Evolutionary conservation across 495 filamentous ascomycete genomes (phyloP).

Genomic region (Hypoxylon fuscum): DNA sequence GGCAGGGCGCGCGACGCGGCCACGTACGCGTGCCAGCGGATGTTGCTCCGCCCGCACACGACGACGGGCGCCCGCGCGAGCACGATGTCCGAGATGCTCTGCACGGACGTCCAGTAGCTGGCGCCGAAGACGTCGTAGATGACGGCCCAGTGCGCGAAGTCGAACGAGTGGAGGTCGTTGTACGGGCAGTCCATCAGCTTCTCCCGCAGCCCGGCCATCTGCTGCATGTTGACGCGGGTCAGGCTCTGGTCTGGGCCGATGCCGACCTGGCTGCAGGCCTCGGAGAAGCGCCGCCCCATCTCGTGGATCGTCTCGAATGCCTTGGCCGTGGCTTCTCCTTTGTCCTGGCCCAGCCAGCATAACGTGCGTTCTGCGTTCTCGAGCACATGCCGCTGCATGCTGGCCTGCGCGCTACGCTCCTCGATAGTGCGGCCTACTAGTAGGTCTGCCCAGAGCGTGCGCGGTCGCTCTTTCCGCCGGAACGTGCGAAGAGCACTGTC

Average conservation of each 20-base stretch:
- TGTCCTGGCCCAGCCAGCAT: conserved; percentile 37
- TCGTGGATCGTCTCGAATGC: conserved; percentile 32
- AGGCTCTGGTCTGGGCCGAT: conserved; percentile 10
- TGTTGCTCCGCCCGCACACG: conserved; percentile 33
- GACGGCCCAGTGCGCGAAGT: conserved; percentile 20
- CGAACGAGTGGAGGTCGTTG: conserved; percentile 28
- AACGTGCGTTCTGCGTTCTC: conserved; percentile 38
- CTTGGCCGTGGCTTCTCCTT: conserved; percentile 12
- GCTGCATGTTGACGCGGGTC: conserved; percentile 4
- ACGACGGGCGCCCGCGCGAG: conserved; percentile 27
- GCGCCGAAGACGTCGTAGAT: conserved; percentile 32
- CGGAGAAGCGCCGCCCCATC: conserved; percentile 24
- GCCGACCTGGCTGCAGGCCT: conserved; percentile 15
- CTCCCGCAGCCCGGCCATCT: conserved; percentile 13
- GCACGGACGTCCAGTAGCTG: conserved; percentile 29
- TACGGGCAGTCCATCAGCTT: conserved; percentile 5
- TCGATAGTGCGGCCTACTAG: conserved; percentile 33
- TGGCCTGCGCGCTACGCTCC: conserved; percentile 31
- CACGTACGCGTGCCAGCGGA: conserved; percentile 31
- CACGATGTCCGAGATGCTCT: conserved; percentile 34
- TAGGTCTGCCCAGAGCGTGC: conserved; percentile 40
- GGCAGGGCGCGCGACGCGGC: conserved; percentile 27
- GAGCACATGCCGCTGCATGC: conserved; percentile 18
- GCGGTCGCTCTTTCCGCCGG: conserved; percentile 33
- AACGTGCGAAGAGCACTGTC: conserved; percentile 36